Base-by-base conservation (phyloP, 805 yeast species). In the Candida railenensis region DNA sequence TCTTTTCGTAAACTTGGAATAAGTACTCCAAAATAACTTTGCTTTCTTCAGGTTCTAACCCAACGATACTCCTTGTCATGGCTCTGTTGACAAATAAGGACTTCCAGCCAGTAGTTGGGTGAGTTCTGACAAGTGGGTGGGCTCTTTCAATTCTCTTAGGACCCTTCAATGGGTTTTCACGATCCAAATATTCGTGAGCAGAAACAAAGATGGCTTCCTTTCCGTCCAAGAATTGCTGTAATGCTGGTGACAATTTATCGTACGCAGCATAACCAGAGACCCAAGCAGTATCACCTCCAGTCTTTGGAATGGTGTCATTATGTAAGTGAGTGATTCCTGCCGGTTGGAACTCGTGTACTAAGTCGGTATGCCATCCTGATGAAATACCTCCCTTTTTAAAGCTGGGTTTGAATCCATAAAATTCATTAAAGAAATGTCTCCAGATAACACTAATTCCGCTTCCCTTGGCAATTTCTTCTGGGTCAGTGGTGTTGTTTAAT, bases 271-370 rank as follows among this genome's bases (percentile, higher is more conserved):
- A 73, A 19, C 79, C 79, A 36, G 77, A 75, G 18, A 77, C 66
- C 73, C 78, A 78, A 4, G 68, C 55, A 2, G 83, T 79, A 52
- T 78, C 83, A 30, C 83, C 83, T n/a, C 80, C 81, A 22, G 66
- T 60, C 12, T 52, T 56, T 9, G 82, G 82, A 30, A 75, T 69
- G 22, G 78, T 66, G 55, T 79, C 79, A 56, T 74, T 66, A 53
- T 78, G 79, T 53, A 81, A 65, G 50, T 74, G 77, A 3, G 85
- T 80, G 51, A 74, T 64, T 15, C 80, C 81, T 2, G 83, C 78
- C 5, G 84, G 83, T 49, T 76, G 78, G 43, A 65, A 63, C 63
- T 80, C 84, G 52, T 78, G 82, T 34, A 74, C 76, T 47, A 80
- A 67, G 55, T 78, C 83, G 4, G 81, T 69, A 63, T 78, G 83